Percentiles rank a stretch among this genome's conserved stretches.
These are phyloP conservation scores for Alternaria atra DNA, from an alignment of 2,329 filamentous ascomycete genomes.

Conservation along the genomic window DNA sequence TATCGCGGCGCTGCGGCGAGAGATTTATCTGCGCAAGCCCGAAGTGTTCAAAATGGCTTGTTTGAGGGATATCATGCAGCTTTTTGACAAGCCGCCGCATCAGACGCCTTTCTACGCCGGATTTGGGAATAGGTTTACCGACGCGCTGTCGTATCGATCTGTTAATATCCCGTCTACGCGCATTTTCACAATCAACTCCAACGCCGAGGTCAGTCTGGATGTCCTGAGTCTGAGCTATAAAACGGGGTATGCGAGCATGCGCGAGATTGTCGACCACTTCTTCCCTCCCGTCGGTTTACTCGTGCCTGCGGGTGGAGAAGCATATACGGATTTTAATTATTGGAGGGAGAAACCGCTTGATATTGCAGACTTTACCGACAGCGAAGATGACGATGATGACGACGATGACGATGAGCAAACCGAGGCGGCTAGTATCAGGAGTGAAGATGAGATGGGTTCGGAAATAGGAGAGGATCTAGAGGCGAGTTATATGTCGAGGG, in stretches of 20 bases:
- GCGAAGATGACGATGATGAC: slow-evolving; percentile 59
- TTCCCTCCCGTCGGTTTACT: slow-evolving; percentile 91
- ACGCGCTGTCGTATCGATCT: slow-evolving; percentile 93
- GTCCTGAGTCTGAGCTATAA: slow-evolving; percentile 90
- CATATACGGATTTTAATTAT: slow-evolving; percentile 97
- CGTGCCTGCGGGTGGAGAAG: slow-evolving; percentile 87
- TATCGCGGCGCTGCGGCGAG: slow-evolving; percentile 88
- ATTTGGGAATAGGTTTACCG: slow-evolving; percentile 95
- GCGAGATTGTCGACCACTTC: slow-evolving; percentile 96
- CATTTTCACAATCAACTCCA: slow-evolving; percentile 99
- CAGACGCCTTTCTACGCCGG: slow-evolving; percentile 93
- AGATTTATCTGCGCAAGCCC: slow-evolving; percentile 94
- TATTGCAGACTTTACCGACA: slow-evolving; percentile 87
- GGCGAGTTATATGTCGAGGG: slow-evolving; percentile 66
- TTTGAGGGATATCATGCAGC: slow-evolving; percentile 86
- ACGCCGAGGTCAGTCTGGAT: slow-evolving; percentile 93
- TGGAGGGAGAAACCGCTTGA: slow-evolving; percentile 89
- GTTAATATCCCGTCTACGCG: slow-evolving; percentile 93
- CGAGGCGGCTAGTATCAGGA: slow-evolving; percentile 52
- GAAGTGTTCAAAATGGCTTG: slow-evolving; percentile 99
- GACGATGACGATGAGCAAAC: slow-evolving; percentile 58
- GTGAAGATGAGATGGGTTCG: slow-evolving; percentile 61
- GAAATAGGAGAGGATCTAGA: slow-evolving; percentile 58
- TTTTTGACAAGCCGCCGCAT: slow-evolving; percentile 72
- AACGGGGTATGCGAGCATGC: slow-evolving; percentile 96